Evolutionary conservation across 2,329 filamentous ascomycete species (phyloP).

Genomic region (Coniochaeta prunicola): DNA sequence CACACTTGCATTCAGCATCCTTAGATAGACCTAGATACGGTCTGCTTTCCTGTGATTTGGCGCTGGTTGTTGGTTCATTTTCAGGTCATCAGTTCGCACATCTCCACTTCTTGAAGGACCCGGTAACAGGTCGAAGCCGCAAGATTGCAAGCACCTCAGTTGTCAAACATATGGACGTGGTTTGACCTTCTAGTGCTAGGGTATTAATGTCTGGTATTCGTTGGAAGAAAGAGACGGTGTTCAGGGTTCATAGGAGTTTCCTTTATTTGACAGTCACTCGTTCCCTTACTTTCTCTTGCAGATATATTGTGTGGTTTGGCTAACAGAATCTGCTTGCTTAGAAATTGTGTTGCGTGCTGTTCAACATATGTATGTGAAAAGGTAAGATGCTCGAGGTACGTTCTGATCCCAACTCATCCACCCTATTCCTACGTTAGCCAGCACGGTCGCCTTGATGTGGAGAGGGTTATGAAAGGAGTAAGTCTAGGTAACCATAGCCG

Average conservation of each 20-base stretch:
- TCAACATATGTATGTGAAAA: neutral
- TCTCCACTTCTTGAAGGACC: neutral
- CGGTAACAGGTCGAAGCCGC: neutral
- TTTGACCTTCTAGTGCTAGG: neutral
- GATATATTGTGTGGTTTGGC: neutral
- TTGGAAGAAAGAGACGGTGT: neutral
- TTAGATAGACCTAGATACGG: neutral
- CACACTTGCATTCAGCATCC: neutral
- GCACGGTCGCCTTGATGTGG: neutral
- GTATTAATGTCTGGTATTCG: neutral
- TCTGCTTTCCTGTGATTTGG: neutral
- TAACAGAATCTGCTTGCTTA: neutral
- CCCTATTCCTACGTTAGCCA: neutral
- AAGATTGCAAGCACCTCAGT: neutral
- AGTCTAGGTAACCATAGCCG: neutral
- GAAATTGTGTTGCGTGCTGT: neutral
- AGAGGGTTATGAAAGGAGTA: neutral
- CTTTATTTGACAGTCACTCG: neutral
- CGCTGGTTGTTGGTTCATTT: neutral
- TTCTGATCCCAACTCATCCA: neutral
- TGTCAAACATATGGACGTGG: neutral
- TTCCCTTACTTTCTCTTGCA: neutral
- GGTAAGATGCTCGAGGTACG: neutral
- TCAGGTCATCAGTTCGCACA: neutral
- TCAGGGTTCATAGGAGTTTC: neutral